phyloP scores from a whole-genome alignment of 106 monocot species.

The Dioscorea dumetorum region DNA sequence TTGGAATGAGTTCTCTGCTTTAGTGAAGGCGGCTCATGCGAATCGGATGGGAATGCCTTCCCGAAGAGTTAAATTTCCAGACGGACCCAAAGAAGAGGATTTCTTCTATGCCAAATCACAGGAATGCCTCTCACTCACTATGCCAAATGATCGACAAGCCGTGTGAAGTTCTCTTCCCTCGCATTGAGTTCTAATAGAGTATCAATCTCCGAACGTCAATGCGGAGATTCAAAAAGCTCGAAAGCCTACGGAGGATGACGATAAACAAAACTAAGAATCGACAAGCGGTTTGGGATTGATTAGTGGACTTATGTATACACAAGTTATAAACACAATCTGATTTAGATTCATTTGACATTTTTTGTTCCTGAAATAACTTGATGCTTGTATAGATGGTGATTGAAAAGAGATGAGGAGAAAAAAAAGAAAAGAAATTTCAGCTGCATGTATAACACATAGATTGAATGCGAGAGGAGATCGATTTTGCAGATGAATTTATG shows the following conservation, averaged over 20 bases:
- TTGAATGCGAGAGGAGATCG: background rate
- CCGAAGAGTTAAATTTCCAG: slow-evolving; percentile 24
- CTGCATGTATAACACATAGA: slow-evolving; percentile 3
- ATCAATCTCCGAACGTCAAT: background rate
- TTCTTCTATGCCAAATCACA: slow-evolving; percentile 73
- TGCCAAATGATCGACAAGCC: background rate
- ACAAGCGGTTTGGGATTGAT: background rate
- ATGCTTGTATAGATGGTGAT: background rate
- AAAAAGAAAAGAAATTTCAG: background rate
- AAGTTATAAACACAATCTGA: background rate
- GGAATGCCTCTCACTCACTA: slow-evolving; percentile 41
- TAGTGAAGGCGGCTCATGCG: slow-evolving; percentile 26
- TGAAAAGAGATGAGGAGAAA: background rate
- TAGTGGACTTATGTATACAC: background rate
- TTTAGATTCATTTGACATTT: background rate
- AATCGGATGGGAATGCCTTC: slow-evolving; percentile 36
- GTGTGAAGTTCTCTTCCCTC: background rate
- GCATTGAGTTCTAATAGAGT: background rate
- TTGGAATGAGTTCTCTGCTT: slow-evolving; percentile 45
- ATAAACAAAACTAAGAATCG: background rate
- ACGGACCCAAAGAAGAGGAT: slow-evolving; percentile 61
- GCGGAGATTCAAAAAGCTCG: background rate
- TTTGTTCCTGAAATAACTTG: background rate
- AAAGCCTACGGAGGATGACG: background rate
- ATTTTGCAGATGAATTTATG: no score